These are phyloP conservation scores for Phaeosphaeriaceae sp. DNA, from an alignment of 2,329 filamentous ascomycete species.

Conservation along the genomic window DNA sequence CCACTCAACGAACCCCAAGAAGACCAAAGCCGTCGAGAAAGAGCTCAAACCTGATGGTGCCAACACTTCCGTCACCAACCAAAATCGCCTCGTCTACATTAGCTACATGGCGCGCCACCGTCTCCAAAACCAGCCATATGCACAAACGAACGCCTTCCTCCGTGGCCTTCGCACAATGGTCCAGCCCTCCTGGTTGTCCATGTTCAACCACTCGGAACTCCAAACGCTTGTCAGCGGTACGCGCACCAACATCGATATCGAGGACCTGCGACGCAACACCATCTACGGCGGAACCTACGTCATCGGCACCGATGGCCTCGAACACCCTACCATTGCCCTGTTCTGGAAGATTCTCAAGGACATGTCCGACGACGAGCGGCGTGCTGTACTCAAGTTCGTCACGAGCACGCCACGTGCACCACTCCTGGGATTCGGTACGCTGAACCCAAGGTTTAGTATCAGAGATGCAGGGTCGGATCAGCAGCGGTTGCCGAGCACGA, in stretches of 20 bases:
- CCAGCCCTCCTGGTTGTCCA: slow-evolving; percentile 89
- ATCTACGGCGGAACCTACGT: slow-evolving; percentile 86
- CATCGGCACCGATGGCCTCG: slow-evolving; percentile 85
- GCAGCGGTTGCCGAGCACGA: slow-evolving; percentile 84
- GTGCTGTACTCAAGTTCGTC: slow-evolving; percentile 93
- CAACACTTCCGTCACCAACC: slow-evolving; percentile 81
- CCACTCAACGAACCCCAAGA: slow-evolving; percentile 38
- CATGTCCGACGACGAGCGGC: slow-evolving; percentile 76
- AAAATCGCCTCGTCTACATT: slow-evolving; percentile 93
- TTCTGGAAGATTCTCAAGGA: slow-evolving; percentile 91
- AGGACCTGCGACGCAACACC: slow-evolving; percentile 84
- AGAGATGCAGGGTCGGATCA: slow-evolving; percentile 81
- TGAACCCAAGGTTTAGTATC: slow-evolving; percentile 88
- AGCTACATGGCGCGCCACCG: slow-evolving; percentile 89
- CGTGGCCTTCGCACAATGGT: slow-evolving; percentile 87
- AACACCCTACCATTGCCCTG: slow-evolving; percentile 83
- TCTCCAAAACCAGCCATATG: slow-evolving; percentile 77
- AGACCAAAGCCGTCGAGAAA: slow-evolving; percentile 69
- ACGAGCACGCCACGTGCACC: slow-evolving; percentile 92
- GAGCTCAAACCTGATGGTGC: slow-evolving; percentile 81
- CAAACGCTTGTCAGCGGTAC: slow-evolving; percentile 93
- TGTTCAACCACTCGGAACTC: slow-evolving; percentile 97
- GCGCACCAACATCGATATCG: slow-evolving; percentile 82
- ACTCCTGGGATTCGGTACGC: slow-evolving; percentile 83
- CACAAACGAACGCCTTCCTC: slow-evolving; percentile 88